Percentiles rank a stretch among this genome's conserved stretches.
phyloP scores from a whole-genome alignment of 2,329 filamentous ascomycete genomes.

The Diaporthe helianthi region DNA sequence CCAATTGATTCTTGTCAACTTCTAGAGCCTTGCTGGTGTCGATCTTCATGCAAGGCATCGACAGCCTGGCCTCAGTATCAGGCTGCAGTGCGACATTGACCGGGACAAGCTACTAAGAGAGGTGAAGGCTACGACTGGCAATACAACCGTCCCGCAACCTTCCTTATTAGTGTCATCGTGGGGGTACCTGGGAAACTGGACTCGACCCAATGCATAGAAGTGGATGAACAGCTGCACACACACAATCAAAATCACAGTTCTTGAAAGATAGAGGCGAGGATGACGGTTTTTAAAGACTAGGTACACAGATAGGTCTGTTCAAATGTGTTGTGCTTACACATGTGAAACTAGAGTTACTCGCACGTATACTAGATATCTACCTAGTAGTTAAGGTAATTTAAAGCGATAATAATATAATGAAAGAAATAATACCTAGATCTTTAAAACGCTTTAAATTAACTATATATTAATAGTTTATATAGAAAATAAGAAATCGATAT shows the following conservation, averaged over 20 bases:
- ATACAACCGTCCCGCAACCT: slow-evolving; percentile 7
- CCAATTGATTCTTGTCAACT: slow-evolving; percentile 10
- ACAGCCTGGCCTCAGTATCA: slow-evolving; percentile 8
- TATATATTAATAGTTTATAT: neutral
- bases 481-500: neutral
- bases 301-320: neutral
- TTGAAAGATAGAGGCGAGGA: neutral
- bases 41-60: slow-evolving; percentile 16
- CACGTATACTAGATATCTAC: too few species aligned
- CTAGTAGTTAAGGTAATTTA: neutral
- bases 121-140: slow-evolving; percentile 21
- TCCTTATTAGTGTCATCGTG: slow-evolving; percentile 12
- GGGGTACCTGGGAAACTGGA: neutral
- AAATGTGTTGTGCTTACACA: neutral
- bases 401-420: neutral
- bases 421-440: neutral
- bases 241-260: neutral
- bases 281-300: neutral
- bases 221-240: neutral
- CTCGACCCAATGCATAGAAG: neutral
- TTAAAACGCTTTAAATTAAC: neutral
- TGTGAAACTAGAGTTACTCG: neutral
- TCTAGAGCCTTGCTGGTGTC: slow-evolving; percentile 4
- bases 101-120: slow-evolving; percentile 23
- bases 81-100: slow-evolving; percentile 17